Evolutionary conservation across 768 basidiomycete species (phyloP).

Genomic region (Sarcomyxa edulis): DNA sequence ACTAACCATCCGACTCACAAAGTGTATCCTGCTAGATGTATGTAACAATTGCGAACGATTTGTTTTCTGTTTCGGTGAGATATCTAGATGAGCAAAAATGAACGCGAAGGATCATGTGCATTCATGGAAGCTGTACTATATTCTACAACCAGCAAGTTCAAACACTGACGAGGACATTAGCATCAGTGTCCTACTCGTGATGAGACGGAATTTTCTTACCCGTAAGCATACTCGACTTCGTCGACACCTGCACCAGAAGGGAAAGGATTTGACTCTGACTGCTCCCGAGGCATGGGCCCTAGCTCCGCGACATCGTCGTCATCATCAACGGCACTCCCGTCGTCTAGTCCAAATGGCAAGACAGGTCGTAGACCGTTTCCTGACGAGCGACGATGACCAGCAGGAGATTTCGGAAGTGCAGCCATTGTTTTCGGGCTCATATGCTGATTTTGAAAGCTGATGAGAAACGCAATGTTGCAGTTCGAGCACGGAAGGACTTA

Average conservation of each 20-base stretch:
- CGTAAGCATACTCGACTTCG: constrained; percentile 86
- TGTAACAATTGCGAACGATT: not conserved
- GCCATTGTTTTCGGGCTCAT: constrained; percentile 97
- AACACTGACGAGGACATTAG: too few species aligned
- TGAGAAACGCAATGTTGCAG: too few species aligned
- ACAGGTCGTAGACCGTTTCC: constrained; percentile 84
- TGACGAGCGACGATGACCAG: constrained; percentile 73
- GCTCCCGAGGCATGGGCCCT: constrained; percentile 73
- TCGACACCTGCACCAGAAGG: constrained; percentile 80
- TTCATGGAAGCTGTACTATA: too few species aligned
- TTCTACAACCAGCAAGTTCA: too few species aligned
- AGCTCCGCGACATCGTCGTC: constrained; percentile 70
- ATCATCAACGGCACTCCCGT: constrained; percentile 67
- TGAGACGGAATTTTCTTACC: too few species aligned
- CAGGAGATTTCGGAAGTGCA: constrained; percentile 87
- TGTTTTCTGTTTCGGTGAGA: too few species aligned
- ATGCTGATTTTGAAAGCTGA: too few species aligned
- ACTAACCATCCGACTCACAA: too few species aligned
- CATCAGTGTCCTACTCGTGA: too few species aligned
- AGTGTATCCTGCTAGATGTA: not conserved
- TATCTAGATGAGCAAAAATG: too few species aligned
- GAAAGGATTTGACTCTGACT: constrained; percentile 60
- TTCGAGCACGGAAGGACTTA: constrained; percentile 28
- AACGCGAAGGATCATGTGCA: too few species aligned
- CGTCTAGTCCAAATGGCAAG: constrained; percentile 66